These are phyloP conservation scores for Geotrichum macrosporum DNA, from an alignment of 1,139 yeast species.

Conservation along the genomic window DNA sequence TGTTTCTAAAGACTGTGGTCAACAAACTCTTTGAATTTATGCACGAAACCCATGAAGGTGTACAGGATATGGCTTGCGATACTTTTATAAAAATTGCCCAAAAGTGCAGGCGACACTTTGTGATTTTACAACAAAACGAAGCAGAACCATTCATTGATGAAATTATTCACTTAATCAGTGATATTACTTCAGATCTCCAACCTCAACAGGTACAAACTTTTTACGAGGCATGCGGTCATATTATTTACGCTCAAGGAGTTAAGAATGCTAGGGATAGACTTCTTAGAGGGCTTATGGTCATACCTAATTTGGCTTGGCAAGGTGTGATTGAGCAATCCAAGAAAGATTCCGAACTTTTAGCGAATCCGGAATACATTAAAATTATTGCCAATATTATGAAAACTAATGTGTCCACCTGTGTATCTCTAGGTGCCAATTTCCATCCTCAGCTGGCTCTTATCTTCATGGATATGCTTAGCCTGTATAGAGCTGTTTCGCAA, in stretches of 20 bases:
- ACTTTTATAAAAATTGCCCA: constrained; percentile 92
- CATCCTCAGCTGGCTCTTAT: constrained; percentile 83
- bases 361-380: constrained; percentile 83
- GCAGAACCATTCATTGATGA: constrained; percentile 90
- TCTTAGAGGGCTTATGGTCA: constrained; percentile 72
- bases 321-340: constrained; percentile 86
- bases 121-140: constrained; percentile 79
- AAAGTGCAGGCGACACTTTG: constrained; percentile 94
- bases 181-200: constrained; percentile 84
- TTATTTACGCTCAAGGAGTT: constrained; percentile 76
- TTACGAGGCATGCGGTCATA: constrained; percentile 95
- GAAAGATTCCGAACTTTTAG: constrained; percentile 75
- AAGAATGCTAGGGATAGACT: constrained; percentile 64
- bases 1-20: constrained; percentile 90
- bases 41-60: constrained; percentile 99
- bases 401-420: constrained; percentile 91
- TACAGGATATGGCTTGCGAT: constrained; percentile 99
- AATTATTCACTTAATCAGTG: constrained; percentile 75
- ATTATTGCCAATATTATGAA: constrained; percentile 89
- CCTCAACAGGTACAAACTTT: constrained; percentile 98
- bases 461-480: constrained; percentile 82
- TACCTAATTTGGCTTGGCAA: constrained; percentile 93
- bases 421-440: constrained; percentile 88
- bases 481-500: constrained; percentile 85
- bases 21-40: constrained; percentile 93